Evolutionary conservation across 441 rosid genomes (phyloP), one percentile per base, ranked within the genome.

Genomic region (Rhodomyrtus psidioides): DNA sequence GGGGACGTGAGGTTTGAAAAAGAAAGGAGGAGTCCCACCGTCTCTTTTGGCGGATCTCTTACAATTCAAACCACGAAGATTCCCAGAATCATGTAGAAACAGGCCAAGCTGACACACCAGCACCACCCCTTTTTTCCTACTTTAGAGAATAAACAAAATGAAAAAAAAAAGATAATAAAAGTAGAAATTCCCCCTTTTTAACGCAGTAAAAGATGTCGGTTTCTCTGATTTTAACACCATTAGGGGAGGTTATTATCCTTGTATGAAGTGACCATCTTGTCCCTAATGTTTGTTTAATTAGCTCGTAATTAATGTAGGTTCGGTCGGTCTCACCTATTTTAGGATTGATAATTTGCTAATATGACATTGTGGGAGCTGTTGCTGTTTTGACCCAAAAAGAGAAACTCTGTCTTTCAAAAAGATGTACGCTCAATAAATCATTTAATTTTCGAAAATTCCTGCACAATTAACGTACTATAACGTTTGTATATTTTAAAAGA

Each of bases 151-250:
- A 70, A 70, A 70, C 5, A 70, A 70, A 70, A n/a, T n/a, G n/a
- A n/a, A n/a, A n/a, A n/a, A 26, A 6, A 3, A 9, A 0, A 0
- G 5, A 34, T 19, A 34, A 5, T 15, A 5, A 21, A 1, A 21
- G 6, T 0, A 10, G 4, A 9, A 60, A 30, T 12, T 30, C 34
- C 6, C 0, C 13, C 9, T 62, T 30, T 60, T 62, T 62, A 34
- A 12, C 10, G 49, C 15, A 21, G 23, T 39, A 21, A 34, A 34
- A 21, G 46, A 5, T 21, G 79, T 15, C 2, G 79, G 49, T 49
- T 15, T 10, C 49, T 34, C 49, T 39, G 79, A 39, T 70, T 34
- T 34, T 70, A 39, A 49, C 49, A 70, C 34, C 21, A 70, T 3
- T 6, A 10, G 49, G 79, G 42, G 34, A 70, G 39, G 15, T 26